phyloP scores from a whole-genome alignment of 1,139 yeast genomes.

The Suhomyces bribrorum region DNA sequence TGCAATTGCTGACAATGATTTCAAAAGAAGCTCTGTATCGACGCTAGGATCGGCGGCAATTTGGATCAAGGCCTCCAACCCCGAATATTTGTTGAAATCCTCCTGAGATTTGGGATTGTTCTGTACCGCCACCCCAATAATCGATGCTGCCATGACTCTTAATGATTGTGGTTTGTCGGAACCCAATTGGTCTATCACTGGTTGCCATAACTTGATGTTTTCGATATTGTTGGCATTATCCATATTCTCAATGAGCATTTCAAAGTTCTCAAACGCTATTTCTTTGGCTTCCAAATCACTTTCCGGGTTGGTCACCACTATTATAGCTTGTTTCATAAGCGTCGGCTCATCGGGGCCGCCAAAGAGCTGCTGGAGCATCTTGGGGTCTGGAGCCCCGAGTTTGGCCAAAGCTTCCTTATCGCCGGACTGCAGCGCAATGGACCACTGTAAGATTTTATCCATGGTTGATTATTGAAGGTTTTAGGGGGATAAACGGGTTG shows the following conservation, averaged over 20 bases:
- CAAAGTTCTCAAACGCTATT: conserved; percentile 86
- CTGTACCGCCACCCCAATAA: conserved; percentile 90
- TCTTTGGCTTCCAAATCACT: conserved; percentile 63
- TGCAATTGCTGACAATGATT: conserved; percentile 77
- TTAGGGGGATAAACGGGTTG: background rate
- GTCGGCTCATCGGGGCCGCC: conserved; percentile 88
- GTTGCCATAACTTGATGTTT: conserved; percentile 78
- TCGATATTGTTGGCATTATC: conserved; percentile 95
- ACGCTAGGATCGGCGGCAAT: conserved; percentile 34
- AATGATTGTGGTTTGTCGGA: conserved; percentile 40
- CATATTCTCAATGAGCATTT: conserved; percentile 88
- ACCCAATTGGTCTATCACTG: conserved; percentile 54
- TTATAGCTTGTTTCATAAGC: conserved; percentile 74
- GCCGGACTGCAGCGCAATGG: conserved; percentile 73
- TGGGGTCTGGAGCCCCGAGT: conserved; percentile 74
- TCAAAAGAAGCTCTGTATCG: conserved; percentile 46
- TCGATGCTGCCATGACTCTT: conserved; percentile 63
- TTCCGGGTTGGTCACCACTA: conserved; percentile 62
- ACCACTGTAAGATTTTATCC: conserved; percentile 93
- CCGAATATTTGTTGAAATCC: conserved; percentile 57
- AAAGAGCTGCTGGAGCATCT: conserved; percentile 71
- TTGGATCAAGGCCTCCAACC: conserved; percentile 47
- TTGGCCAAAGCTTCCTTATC: conserved; percentile 63
- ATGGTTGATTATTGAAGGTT: conserved; percentile 33
- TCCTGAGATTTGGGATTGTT: conserved; percentile 78